Evolutionary conservation across 345 rosid genomes (phyloP).

Genomic region (Cardamine chenopodiifolia): DNA sequence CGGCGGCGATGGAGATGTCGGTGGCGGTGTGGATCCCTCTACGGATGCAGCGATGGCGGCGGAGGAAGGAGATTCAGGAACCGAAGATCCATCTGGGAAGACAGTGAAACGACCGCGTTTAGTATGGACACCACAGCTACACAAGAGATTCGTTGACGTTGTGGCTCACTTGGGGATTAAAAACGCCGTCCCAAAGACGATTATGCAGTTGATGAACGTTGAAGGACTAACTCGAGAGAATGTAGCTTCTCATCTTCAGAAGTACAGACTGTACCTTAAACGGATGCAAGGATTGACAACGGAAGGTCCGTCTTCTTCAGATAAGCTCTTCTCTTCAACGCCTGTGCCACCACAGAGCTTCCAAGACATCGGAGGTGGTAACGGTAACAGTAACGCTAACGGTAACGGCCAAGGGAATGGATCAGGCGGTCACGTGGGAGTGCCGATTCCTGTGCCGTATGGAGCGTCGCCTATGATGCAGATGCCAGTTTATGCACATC

Average conservation of each 20-base stretch:
- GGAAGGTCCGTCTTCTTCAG: conserved; percentile 68
- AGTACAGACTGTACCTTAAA: conserved; percentile 84
- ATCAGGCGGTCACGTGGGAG: conserved; percentile 49
- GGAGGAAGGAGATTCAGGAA: conserved; percentile 83
- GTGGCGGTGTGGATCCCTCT: conserved; percentile 53
- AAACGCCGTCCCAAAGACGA: conserved; percentile 97
- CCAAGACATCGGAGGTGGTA: conserved; percentile 45
- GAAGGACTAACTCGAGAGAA: conserved; percentile 93
- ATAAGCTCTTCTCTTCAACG: conserved; percentile 76
- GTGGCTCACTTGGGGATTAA: conserved; percentile 83
- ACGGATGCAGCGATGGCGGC: conserved; percentile 32
- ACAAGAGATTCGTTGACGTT: conserved; percentile 94
- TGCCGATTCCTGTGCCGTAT: conserved; percentile 51
- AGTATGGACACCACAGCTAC: conserved; percentile 98
- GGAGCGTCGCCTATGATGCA: conserved; percentile 57
- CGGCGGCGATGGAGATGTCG: conserved; percentile 2
- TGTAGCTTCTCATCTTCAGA: conserved; percentile 94
- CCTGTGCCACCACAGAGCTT: conserved; percentile 75
- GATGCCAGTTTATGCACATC: conserved; percentile 68
- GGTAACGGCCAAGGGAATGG: conserved; percentile 37
- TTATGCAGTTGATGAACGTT: conserved; percentile 99
- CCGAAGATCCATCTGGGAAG: conserved; percentile 69
- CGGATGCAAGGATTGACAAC: conserved; percentile 79
- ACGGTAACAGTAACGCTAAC: background rate
- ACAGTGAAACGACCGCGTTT: conserved; percentile 74